Base-by-base conservation (phyloP, 2,329 filamentous ascomycete species). In the Diaporthe nobilis region DNA sequence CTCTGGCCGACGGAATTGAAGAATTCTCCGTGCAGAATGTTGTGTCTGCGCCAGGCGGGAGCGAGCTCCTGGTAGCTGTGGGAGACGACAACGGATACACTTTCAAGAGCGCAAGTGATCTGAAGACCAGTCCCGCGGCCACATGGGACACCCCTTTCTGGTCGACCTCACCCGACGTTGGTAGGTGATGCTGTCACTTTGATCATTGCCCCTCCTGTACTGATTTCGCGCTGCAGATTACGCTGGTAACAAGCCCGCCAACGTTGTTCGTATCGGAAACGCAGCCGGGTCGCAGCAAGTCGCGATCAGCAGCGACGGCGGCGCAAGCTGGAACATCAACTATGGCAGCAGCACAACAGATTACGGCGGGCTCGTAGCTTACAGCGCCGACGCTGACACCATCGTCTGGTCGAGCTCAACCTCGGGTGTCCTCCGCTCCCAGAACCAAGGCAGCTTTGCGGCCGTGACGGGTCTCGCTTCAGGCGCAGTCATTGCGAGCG, bases 81-180 rank as follows among this genome's bases (percentile, higher is more conserved):
- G 87, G 84, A 6, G 89, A 91, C 71, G 86, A 88, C 77, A 86
- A 85, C 68, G 89, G 89, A 0, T 91, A 89, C 79, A 88, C 87
- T 0, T 89, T 87, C 78, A 79, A 80, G 17, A 83, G 79, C 20
- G 81, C 82, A 49, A 79, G 77, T 3, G 82, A 82, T 31, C 81
- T 90, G 0, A 82, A 79, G 74, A 87, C 83, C 0, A 79, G 87
- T 0, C 89, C 88, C 0, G 78, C 84, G 15, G 84, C 83, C 1
- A 83, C 83, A 2, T 90, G 87, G 87, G 84, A 86, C 74, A 84
- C 81, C 22, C 88, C 88, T 0, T 85, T 84, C 74, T 90, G 86
- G 81, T 82, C 87, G 1, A 84, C 83, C 0, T 85, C 87, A 0
- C 84, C 83, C 0, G 84, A 86, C 20, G 87, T 90, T 73, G 79